Evolutionary conservation across 139 green algal genomes (phyloP).

Genomic region (Spirogloea muscicola): DNA sequence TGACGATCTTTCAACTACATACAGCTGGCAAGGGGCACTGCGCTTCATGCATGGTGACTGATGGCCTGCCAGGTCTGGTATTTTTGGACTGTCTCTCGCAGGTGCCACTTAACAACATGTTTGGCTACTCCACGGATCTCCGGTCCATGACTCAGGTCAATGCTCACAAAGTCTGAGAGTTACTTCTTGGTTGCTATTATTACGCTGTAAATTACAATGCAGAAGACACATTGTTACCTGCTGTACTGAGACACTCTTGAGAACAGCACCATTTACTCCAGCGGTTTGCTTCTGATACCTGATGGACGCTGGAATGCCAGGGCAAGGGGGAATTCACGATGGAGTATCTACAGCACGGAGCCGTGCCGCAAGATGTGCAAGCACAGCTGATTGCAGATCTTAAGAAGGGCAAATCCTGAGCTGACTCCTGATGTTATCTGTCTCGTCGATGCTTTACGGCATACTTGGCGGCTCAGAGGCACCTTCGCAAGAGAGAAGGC

Average conservation of each 20-base stretch:
- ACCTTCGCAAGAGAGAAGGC: no score
- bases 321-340: slow-evolving; percentile 98
- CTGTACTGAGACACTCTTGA: not conserved
- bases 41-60: not conserved
- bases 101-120: slow-evolving; percentile 97
- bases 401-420: slow-evolving; percentile 10
- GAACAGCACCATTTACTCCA: not conserved
- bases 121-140: slow-evolving; percentile 94
- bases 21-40: not conserved
- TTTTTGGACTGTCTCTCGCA: slow-evolving; percentile 23
- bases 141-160: slow-evolving; percentile 88
- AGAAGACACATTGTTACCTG: not conserved
- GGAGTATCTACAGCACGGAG: slow-evolving; percentile 84
- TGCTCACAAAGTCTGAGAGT: no score
- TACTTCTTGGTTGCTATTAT: no score
- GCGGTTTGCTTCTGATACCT: not conserved
- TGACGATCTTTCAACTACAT: not conserved
- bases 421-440: no score
- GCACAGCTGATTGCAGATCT: slow-evolving; percentile 60
- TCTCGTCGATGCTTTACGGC: no score
- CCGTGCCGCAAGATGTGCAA: slow-evolving; percentile 77
- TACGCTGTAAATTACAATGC: not conserved
- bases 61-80: not conserved
- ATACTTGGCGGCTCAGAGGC: no score
- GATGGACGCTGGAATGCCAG: slow-evolving; percentile 52